Percentiles rank a stretch among this genome's conserved stretches.
Evolutionary conservation across 225 moss, liverwort and hornwort species (phyloP).

Genomic region (Bryoerythrophyllum caledonicum): DNA sequence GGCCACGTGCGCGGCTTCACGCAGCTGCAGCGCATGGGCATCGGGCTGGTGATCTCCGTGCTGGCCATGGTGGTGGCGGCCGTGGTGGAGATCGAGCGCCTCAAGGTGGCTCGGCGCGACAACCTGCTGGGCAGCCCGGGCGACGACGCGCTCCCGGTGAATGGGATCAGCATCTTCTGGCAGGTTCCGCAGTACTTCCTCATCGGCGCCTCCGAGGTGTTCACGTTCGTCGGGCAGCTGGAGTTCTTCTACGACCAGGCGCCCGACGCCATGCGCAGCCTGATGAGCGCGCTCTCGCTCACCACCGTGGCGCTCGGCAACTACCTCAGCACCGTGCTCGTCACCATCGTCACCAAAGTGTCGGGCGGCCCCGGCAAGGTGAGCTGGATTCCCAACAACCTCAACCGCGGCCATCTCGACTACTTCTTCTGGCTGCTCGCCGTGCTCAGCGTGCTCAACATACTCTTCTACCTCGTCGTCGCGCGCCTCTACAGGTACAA

Average conservation of each 20-base stretch:
- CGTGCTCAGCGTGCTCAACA: conserved; percentile 69
- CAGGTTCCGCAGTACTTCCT: conserved; percentile 89
- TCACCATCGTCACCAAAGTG: conserved; percentile 67
- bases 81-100: conserved; percentile 60
- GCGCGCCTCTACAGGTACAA: conserved; percentile 72
- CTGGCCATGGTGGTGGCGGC: conserved; percentile 81
- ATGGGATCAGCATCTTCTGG: conserved; percentile 65
- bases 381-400: conserved; percentile 89
- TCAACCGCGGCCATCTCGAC: conserved; percentile 80
- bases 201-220: conserved; percentile 76
- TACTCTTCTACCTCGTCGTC: conserved; percentile 46
- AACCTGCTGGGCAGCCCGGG: conserved; percentile 32
- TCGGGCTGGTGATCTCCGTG: conserved; percentile 74
- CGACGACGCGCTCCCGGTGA: conserved; percentile 26
- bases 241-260: conserved; percentile 98
- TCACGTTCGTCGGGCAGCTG: conserved; percentile 74
- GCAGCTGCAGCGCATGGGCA: conserved; percentile 87
- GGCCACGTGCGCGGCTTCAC: conserved; percentile 79
- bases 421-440: conserved; percentile 85
- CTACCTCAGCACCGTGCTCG: conserved; percentile 74
- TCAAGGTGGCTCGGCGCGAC: conserved; percentile 48
- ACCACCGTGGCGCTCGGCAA: conserved; percentile 77
- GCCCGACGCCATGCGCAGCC: conserved; percentile 86
- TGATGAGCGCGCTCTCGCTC: conserved; percentile 69
- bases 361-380: conserved; percentile 33